Percentiles rank a stretch among this genome's conserved stretches.
These are phyloP conservation scores for Geotrichum bryndzae DNA, from an alignment of 1,139 yeast genomes.

Conservation along the genomic window DNA sequence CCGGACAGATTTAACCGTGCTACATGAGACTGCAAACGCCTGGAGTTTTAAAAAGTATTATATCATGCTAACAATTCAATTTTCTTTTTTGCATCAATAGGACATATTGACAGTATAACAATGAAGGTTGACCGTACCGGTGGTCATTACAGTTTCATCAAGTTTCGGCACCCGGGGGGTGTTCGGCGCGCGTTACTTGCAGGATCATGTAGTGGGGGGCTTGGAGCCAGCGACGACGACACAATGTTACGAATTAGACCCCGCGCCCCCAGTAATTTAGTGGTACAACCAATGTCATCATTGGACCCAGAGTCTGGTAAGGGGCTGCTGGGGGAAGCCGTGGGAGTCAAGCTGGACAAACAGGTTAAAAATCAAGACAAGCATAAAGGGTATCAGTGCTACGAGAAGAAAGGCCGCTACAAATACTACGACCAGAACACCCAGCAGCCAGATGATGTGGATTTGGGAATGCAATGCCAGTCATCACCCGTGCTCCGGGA, in stretches of 20 bases:
- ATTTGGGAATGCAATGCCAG: background rate
- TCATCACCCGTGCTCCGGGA: background rate
- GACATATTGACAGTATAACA: slow-evolving; percentile 3
- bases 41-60: background rate
- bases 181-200: slow-evolving; percentile 6
- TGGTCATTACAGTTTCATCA: slow-evolving; percentile 10
- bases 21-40: background rate
- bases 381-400: too few relatives aligned
- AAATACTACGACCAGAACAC: too few relatives aligned
- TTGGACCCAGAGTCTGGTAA: too few relatives aligned
- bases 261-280: background rate
- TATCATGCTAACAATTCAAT: background rate
- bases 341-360: too few relatives aligned
- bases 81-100: background rate
- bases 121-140: background rate
- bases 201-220: background rate
- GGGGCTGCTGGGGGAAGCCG: too few relatives aligned
- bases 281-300: background rate
- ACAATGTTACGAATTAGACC: slow-evolving; percentile 10
- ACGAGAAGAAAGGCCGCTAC: too few relatives aligned
- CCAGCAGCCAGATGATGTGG: too few relatives aligned
- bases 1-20: background rate
- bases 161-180: slow-evolving; percentile 2
- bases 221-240: background rate
- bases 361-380: too few relatives aligned